Evolutionary conservation across 2,329 filamentous ascomycete genomes (phyloP).

Genomic region (Calonectria montana): DNA sequence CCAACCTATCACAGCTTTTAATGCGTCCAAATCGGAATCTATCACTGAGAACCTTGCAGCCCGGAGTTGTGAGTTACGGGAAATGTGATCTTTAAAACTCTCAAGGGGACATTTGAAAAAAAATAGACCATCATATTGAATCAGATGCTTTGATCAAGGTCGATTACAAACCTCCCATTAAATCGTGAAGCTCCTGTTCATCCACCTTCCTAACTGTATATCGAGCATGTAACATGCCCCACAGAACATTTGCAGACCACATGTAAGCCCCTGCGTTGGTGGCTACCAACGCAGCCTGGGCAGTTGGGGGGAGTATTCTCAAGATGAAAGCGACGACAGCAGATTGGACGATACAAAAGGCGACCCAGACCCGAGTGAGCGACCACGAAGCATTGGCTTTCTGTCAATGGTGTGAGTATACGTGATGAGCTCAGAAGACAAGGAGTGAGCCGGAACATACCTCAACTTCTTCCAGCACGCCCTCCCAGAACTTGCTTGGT

Average conservation of each 20-base stretch:
- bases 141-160: background rate
- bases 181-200: conserved; percentile 32
- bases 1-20: no score
- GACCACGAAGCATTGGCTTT: conserved; percentile 25
- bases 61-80: no score
- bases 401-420: conserved; percentile 2
- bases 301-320: conserved; percentile 3
- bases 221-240: conserved; percentile 24
- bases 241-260: conserved; percentile 25
- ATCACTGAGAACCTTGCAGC: no score
- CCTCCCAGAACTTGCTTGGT: conserved; percentile 29
- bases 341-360: conserved; percentile 20
- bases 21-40: no score
- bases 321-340: background rate
- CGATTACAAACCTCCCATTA: conserved; percentile 19
- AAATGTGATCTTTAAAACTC: no score
- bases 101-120: no score
- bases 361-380: conserved; percentile 23
- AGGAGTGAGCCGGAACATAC: background rate
- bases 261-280: conserved; percentile 20
- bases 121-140: background rate
- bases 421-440: background rate
- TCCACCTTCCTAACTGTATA: conserved; percentile 25
- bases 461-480: conserved; percentile 30
- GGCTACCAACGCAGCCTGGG: conserved; percentile 13